Conservation (phyloP, 2,329 filamentous ascomycete genomes). For the Diaporthe sp. region DNA sequence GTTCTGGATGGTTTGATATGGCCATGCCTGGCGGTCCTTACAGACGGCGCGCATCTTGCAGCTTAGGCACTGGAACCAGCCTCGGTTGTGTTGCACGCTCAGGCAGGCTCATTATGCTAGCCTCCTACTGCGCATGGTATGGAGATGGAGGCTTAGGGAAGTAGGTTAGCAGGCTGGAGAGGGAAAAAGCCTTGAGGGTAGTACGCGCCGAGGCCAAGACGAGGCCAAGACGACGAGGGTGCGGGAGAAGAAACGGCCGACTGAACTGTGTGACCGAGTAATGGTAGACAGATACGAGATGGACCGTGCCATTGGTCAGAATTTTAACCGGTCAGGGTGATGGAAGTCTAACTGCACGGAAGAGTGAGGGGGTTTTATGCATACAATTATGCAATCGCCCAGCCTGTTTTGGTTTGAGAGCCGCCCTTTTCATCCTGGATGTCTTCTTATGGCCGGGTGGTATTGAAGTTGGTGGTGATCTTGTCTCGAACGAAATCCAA, state of each 20-base stretch:
- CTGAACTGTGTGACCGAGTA: conserved; percentile 1
- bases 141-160: background rate
- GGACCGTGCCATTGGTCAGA: conserved; percentile 10
- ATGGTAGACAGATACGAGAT: conserved; percentile 3
- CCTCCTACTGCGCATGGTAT: background rate
- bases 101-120: too few species aligned
- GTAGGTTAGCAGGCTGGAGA: too few species aligned
- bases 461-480: background rate
- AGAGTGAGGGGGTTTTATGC: conserved; percentile 21
- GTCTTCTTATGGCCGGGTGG: background rate
- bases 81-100: background rate
- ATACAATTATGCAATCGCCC: conserved; percentile 12
- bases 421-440: background rate
- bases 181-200: background rate
- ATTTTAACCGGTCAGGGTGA: conserved; percentile 7
- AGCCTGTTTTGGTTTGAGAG: conserved; percentile 8
- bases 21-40: background rate
- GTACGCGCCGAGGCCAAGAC: background rate
- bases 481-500: too few species aligned
- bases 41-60: background rate
- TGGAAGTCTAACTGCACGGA: background rate
- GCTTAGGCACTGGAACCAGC: background rate
- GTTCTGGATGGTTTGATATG: too few species aligned
- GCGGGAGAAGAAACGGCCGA: background rate
- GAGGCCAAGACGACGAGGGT: background rate